These are phyloP conservation scores for Lachancea lanzarotensis DNA, from an alignment of 805 yeast genomes.

Conservation along the genomic window DNA sequence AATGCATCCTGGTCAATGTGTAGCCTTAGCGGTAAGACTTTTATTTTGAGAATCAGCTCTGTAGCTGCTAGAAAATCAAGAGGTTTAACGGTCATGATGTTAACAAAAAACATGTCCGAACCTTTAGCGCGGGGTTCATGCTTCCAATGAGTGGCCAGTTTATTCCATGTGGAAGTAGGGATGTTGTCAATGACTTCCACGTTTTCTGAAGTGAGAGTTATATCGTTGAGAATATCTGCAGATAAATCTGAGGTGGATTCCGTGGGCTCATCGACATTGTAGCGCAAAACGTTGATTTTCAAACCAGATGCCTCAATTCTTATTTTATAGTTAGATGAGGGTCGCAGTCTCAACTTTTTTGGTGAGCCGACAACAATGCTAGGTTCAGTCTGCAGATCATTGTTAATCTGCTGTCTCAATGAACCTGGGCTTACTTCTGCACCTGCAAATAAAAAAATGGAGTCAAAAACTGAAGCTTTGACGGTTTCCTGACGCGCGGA, in stretches of 20 bases:
- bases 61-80: slow-evolving; percentile 55
- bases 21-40: slow-evolving; percentile 65
- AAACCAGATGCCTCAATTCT: slow-evolving; percentile 50
- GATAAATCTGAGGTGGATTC: slow-evolving; percentile 25
- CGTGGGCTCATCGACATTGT: slow-evolving; percentile 43
- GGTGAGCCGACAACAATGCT: slow-evolving; percentile 20
- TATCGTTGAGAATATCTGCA: slow-evolving; percentile 43
- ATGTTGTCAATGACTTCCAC: slow-evolving; percentile 69
- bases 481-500: slow-evolving; percentile 6
- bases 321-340: slow-evolving; percentile 59
- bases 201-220: slow-evolving; percentile 45
- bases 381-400: slow-evolving; percentile 37
- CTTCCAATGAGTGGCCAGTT: slow-evolving; percentile 63
- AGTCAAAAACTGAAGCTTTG: slow-evolving; percentile 44
- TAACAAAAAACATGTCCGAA: slow-evolving; percentile 54
- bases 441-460: slow-evolving; percentile 60
- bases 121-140: slow-evolving; percentile 57
- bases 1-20: slow-evolving; percentile 92
- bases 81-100: slow-evolving; percentile 58
- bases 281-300: slow-evolving; percentile 40
- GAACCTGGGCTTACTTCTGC: slow-evolving; percentile 37
- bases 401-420: slow-evolving; percentile 50
- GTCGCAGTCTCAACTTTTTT: slow-evolving; percentile 49
- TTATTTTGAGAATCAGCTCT: slow-evolving; percentile 51
- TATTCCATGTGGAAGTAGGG: slow-evolving; percentile 86